Conservation (phyloP, 2,329 filamentous ascomycete genomes). For the Aspergillus cejpii region DNA sequence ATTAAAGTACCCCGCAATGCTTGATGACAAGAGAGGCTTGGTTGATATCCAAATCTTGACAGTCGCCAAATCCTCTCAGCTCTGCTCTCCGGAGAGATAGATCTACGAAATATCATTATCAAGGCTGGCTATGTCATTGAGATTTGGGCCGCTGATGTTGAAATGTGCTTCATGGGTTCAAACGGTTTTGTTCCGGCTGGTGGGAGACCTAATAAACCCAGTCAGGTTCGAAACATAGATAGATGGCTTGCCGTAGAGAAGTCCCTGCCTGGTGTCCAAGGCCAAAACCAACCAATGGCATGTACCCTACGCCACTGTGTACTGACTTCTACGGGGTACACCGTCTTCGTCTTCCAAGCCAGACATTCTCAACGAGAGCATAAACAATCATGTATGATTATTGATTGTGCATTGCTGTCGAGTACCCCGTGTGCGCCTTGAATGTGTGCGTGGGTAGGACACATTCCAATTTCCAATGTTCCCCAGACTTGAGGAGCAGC, state of each 20-base stretch:
- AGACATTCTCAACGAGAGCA: neutral
- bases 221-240: neutral
- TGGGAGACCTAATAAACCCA: neutral
- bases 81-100: neutral
- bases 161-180: neutral
- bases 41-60: constrained; percentile 1
- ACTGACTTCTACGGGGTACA: neutral
- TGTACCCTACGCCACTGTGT: neutral
- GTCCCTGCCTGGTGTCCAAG: neutral
- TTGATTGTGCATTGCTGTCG: neutral
- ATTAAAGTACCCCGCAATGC: constrained; percentile 14
- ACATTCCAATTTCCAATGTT: constrained; percentile 15
- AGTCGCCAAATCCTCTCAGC: constrained; percentile 2
- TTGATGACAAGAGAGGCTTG: constrained; percentile 7
- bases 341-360: neutral
- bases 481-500: constrained; percentile 11
- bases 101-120: neutral
- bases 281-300: neutral
- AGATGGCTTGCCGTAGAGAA: neutral
- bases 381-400: neutral
- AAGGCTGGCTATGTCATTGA: constrained; percentile 2
- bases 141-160: constrained; percentile 9
- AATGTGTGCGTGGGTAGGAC: constrained; percentile 6
- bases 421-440: constrained; percentile 8
- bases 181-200: constrained; percentile 4